These are phyloP conservation scores for Petunia axillaris DNA, from an alignment of 257 asterid genomes.

Conservation along the genomic window DNA sequence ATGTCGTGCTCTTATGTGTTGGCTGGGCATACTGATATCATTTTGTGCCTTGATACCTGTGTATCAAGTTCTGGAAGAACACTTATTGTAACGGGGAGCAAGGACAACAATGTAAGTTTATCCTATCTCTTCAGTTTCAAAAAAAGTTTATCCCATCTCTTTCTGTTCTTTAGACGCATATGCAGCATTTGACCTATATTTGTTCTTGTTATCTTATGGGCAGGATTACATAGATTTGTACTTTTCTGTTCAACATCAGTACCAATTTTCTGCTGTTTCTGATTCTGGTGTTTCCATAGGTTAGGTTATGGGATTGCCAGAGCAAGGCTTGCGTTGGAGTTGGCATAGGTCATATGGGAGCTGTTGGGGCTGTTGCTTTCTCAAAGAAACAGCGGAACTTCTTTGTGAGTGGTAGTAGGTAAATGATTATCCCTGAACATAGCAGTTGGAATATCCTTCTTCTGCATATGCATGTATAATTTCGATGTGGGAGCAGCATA, in stretches of 20 bases:
- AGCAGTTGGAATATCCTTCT: not conserved
- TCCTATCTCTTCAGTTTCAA: not conserved
- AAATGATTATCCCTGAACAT: slow-evolving; percentile 28
- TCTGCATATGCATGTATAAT: not conserved
- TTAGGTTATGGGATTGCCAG: slow-evolving; percentile 88
- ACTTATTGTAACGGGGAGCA: slow-evolving; percentile 88
- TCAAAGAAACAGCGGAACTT: slow-evolving; percentile 72
- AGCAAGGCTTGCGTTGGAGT: slow-evolving; percentile 72
- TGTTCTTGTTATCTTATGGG: not conserved
- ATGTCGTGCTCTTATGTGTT: slow-evolving; percentile 95
- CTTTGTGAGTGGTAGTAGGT: slow-evolving; percentile 98
- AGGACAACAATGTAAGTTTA: slow-evolving; percentile 78
- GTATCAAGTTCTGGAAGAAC: slow-evolving; percentile 65
- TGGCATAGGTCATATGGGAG: slow-evolving; percentile 89
- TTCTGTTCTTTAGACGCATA: not conserved
- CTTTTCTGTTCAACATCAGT: slow-evolving; percentile 1
- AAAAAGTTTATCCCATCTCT: slow-evolving; percentile 36
- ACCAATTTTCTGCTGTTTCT: slow-evolving; percentile 15
- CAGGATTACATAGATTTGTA: slow-evolving; percentile 19
- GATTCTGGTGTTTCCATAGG: slow-evolving; percentile 52
- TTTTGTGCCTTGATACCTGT: slow-evolving; percentile 87
- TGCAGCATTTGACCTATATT: slow-evolving; percentile 16
- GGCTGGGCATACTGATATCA: slow-evolving; percentile 86
- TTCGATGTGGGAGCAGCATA: not conserved
- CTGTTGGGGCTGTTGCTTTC: slow-evolving; percentile 88